Base-by-base conservation (phyloP, 441 rosid species). In the Macaranga tanarius region DNA sequence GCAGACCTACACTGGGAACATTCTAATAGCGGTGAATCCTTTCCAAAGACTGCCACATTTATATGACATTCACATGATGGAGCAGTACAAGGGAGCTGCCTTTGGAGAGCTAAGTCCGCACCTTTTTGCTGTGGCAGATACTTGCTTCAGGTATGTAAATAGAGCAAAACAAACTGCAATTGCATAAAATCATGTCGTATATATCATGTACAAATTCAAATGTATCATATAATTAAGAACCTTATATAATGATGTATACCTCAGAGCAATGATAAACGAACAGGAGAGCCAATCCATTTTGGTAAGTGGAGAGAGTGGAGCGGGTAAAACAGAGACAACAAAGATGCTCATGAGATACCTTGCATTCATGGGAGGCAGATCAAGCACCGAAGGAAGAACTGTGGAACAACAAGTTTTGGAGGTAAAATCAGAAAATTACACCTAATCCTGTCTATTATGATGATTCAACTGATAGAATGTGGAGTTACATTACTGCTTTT, bases 261-360 rank as follows among this genome's bases (percentile, higher is more conserved):
- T 23, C 79, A 89, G 93, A 87, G 86, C 89, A 71, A 87, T 86
- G 89, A 88, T 84, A 59, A 83, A 86, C 42, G 91, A 88, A 72
- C 79, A 78, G 31, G 75, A 67, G 72, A 89, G 93, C 76, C 87
- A 90, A 67, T 87, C 96, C 25, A 90, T 90, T 71, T 79, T 90
- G 77, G 92, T 90, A 13, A 90, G 93, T 72, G 96, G 93, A 28
- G 93, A 90, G 76, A 90, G 96, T 20, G 92, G 96, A 38, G 93
- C 96, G 59, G 92, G 93, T 65, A 90, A 88, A 80, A 90, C 96
- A 20, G 90, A 90, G 79, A 90, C 88, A 17, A 90, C 93, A 67
- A 90, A 90, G 72, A 84, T 90, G 95, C 95, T 90, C 31, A 90
- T 87, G 95, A 80, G 95, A 70, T 90, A 90, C 77, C 90, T 90